Percentiles rank a stretch among this genome's conserved stretches.
phyloP scores from a whole-genome alignment of 371 early-diverging fungal genomes.

The Thermomucor indicae-seudaticae region DNA sequence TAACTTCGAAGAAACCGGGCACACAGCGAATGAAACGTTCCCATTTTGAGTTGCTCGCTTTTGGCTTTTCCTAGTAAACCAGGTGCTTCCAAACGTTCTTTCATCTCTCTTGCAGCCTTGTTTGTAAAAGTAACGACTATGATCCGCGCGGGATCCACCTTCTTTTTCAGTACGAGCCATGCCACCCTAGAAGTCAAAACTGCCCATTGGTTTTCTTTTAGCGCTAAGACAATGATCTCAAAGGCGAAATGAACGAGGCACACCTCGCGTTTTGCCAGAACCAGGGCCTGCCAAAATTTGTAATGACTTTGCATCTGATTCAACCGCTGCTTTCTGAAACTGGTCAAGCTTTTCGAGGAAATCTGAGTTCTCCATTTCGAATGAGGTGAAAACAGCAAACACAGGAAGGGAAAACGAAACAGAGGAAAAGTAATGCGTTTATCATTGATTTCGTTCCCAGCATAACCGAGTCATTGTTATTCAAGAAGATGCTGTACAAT shows the following conservation, averaged over 20 bases:
- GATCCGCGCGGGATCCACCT: slow-evolving; percentile 31
- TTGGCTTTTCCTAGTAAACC: slow-evolving; percentile 21
- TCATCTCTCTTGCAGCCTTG: slow-evolving; percentile 63
- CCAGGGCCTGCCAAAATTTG: slow-evolving; percentile 62
- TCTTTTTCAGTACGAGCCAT: slow-evolving; percentile 28
- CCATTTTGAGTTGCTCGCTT: slow-evolving; percentile 24
- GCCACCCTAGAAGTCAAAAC: slow-evolving; percentile 43
- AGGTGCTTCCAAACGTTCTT: slow-evolving; percentile 24
- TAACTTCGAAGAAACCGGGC: slow-evolving; percentile 31
- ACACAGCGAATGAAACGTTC: slow-evolving; percentile 64
- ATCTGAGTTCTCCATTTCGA: too few relatives aligned
- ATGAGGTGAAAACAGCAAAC: too few relatives aligned
- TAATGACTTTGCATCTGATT: slow-evolving; percentile 22
- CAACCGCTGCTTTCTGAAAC: slow-evolving; percentile 22
- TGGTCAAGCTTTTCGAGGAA: slow-evolving; percentile 18
- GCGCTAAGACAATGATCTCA: not conserved
- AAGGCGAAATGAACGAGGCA: slow-evolving; percentile 1
- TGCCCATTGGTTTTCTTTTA: slow-evolving; percentile 4
- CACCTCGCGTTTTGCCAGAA: slow-evolving; percentile 62
- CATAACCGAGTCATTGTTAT: too few relatives aligned
- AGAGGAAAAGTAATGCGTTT: too few relatives aligned
- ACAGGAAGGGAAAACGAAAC: too few relatives aligned
- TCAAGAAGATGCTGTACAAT: too few relatives aligned
- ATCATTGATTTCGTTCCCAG: too few relatives aligned
- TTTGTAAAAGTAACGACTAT: slow-evolving; percentile 65